Conservation (phyloP, 768 basidiomycete genomes). For the Russula emetica region DNA sequence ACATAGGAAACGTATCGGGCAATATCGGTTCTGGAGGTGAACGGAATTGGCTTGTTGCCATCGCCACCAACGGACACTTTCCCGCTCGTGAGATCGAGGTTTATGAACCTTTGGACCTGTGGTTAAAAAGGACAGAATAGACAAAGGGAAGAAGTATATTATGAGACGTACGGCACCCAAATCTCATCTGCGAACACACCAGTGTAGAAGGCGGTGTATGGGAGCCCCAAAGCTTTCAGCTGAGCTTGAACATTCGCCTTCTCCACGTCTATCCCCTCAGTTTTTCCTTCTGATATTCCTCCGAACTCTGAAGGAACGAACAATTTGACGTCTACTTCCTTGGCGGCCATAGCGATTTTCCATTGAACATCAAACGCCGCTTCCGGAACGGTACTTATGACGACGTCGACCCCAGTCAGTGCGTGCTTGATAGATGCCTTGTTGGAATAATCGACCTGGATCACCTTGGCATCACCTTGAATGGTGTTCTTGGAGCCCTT, state of each 20-base stretch:
- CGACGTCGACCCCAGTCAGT: conserved; percentile 15
- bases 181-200: neutral
- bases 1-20: neutral
- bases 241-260: neutral
- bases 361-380: neutral
- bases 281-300: neutral
- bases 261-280: neutral
- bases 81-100: conserved; percentile 18
- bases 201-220: conserved; percentile 24
- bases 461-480: conserved; percentile 11
- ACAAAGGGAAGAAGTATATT: neutral
- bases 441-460: conserved; percentile 19
- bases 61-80: conserved; percentile 25
- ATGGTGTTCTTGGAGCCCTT: conserved; percentile 28
- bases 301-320: neutral
- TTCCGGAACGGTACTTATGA: conserved; percentile 16
- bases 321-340: conserved; percentile 15
- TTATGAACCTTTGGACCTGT: neutral
- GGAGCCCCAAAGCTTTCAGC: neutral
- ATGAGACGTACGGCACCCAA: neutral
- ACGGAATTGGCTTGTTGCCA: conserved; percentile 26
- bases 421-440: conserved; percentile 4
- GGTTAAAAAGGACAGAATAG: neutral
- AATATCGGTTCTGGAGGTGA: conserved; percentile 14
- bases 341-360: conserved; percentile 15